Conservation (phyloP, 441 rosid genomes). For the Gossypium aridum region DNA sequence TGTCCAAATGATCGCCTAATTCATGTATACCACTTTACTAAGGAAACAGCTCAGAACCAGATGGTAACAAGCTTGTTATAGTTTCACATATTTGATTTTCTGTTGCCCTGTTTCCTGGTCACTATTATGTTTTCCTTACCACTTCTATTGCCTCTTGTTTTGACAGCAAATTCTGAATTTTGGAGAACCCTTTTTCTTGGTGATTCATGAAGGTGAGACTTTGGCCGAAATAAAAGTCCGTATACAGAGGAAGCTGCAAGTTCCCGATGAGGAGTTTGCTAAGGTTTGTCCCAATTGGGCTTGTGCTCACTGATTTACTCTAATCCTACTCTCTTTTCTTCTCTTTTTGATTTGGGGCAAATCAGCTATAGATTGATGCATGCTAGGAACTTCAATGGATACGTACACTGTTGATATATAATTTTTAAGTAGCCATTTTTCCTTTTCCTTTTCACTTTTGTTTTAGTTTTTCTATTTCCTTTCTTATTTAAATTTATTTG, state of each 20-base stretch:
- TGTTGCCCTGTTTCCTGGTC: neutral
- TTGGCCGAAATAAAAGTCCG: slow-evolving; percentile 39
- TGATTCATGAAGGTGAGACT: slow-evolving; percentile 40
- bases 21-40: slow-evolving; percentile 63
- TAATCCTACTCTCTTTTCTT: neutral
- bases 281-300: slow-evolving; percentile 23
- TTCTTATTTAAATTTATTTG: neutral
- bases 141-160: neutral
- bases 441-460: neutral
- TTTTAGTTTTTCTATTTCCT: neutral
- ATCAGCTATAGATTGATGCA: neutral
- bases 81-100: neutral
- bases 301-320: neutral
- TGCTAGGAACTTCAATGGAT: neutral
- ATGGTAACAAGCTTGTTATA: slow-evolving; percentile 14
- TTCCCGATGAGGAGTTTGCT: slow-evolving; percentile 44
- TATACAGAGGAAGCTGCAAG: slow-evolving; percentile 43
- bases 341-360: neutral
- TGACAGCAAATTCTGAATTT: slow-evolving; percentile 38
- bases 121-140: neutral
- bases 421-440: neutral
- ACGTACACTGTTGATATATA: neutral
- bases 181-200: slow-evolving; percentile 49
- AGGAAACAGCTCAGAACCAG: slow-evolving; percentile 66
- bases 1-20: slow-evolving; percentile 67